These are phyloP conservation scores for Anthracocystis walkeri DNA, from an alignment of 1,284 basidiomycete genomes.

Conservation along the genomic window DNA sequence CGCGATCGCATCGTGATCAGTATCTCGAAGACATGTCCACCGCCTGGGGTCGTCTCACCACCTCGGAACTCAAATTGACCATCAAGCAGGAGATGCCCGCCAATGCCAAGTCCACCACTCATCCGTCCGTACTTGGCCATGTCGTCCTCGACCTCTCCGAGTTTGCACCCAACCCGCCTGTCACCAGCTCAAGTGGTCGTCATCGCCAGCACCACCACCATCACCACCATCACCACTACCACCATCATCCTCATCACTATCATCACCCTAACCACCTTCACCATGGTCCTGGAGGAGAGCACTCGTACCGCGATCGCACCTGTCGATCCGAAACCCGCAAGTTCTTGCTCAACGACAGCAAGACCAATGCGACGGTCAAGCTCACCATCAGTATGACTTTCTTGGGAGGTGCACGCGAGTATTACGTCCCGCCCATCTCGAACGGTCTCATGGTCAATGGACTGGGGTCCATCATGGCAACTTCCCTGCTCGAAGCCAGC, in stretches of 20 bases:
- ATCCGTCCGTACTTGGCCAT: constrained; percentile 73
- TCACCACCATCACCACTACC: constrained; percentile 48
- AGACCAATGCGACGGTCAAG: constrained; percentile 81
- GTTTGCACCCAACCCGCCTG: constrained; percentile 76
- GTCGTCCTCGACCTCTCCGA: constrained; percentile 80
- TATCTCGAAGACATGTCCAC: constrained; percentile 38
- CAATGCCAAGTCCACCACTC: constrained; percentile 32
- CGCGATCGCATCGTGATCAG: constrained; percentile 26
- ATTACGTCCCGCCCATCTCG: constrained; percentile 72
- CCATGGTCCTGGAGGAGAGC: constrained; percentile 30
- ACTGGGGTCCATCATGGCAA: constrained; percentile 27
- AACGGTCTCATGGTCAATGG: constrained; percentile 57
- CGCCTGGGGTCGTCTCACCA: constrained; percentile 53
- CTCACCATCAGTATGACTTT: constrained; percentile 76
- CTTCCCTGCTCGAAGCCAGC: constrained; percentile 17
- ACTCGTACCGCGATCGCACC: constrained; percentile 29
- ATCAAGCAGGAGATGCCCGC: constrained; percentile 54
- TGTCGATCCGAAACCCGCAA: constrained; percentile 74
- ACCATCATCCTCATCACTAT: constrained; percentile 46
- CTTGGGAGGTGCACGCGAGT: constrained; percentile 75
- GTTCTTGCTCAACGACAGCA: constrained; percentile 80
- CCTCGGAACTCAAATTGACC: constrained; percentile 55
- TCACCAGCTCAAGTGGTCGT: constrained; percentile 10
- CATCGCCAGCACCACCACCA: constrained; percentile 49
- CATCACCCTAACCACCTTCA: constrained; percentile 43